These are phyloP conservation scores for Taphrina sp. DNA, from an alignment of 1,139 yeast genomes.

Conservation along the genomic window DNA sequence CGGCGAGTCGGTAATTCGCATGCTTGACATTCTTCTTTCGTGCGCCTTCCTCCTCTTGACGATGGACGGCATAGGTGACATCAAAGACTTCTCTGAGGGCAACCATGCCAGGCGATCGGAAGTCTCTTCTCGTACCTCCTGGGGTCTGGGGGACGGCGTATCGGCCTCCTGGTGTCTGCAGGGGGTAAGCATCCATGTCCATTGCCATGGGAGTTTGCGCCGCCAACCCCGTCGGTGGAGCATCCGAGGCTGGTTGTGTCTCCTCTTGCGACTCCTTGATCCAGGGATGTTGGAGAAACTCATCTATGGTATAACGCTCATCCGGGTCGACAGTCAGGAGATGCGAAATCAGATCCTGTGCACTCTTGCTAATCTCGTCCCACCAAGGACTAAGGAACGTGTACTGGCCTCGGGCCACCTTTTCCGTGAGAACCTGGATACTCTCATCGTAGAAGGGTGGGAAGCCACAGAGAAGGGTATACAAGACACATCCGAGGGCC, in stretches of 20 bases:
- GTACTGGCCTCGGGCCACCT: conserved; percentile 79
- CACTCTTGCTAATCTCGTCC: conserved; percentile 84
- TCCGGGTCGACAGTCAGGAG: conserved; percentile 80
- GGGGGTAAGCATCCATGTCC: conserved; percentile 13
- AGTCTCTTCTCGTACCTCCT: conserved; percentile 32
- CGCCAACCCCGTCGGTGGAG: conserved; percentile 38
- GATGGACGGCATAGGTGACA: conserved; percentile 87
- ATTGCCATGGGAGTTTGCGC: conserved; percentile 27
- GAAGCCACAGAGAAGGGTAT: conserved; percentile 87
- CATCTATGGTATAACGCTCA: conserved; percentile 68
- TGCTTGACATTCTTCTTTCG: conserved; percentile 41
- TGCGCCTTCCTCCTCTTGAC: conserved; percentile 82
- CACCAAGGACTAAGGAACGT: conserved; percentile 92
- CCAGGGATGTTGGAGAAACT: conserved; percentile 83
- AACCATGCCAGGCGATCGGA: conserved; percentile 82
- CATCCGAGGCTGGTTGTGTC: conserved; percentile 42
- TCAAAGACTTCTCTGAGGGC: conserved; percentile 95
- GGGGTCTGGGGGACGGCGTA: conserved; percentile 28
- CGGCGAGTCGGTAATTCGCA: conserved; percentile 29
- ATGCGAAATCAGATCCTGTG: conserved; percentile 72
- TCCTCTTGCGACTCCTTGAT: conserved; percentile 46
- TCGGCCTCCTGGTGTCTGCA: conserved; percentile 28
- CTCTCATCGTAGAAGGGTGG: conserved; percentile 95
- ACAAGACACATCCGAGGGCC: conserved; percentile 91
- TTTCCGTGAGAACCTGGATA: conserved; percentile 73